phyloP scores from a whole-genome alignment of 495 filamentous ascomycete species.

The Trichoderma asperelloides region DNA sequence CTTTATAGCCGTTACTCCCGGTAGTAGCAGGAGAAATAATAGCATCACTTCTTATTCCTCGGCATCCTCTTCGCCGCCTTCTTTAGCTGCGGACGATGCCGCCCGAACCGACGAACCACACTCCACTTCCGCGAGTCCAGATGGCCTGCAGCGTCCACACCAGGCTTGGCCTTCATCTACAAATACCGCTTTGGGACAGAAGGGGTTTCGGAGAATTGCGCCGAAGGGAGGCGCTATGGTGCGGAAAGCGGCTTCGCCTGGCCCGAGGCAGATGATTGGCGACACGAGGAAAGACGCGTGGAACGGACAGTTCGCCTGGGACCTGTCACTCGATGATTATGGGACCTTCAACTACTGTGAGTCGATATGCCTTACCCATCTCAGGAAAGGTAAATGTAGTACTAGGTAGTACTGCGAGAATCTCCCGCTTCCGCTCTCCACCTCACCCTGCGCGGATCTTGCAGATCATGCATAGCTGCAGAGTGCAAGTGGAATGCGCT shows the following conservation, averaged over 20 bases:
- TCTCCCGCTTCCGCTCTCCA: too few species aligned
- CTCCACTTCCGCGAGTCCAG: not conserved
- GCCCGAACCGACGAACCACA: not conserved
- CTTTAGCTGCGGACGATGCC: not conserved
- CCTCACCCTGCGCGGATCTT: too few species aligned
- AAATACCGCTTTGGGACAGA: not conserved
- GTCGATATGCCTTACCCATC: not conserved
- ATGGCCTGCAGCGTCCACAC: not conserved
- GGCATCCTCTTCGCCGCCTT: not conserved
- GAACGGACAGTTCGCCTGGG: not conserved
- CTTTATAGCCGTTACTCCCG: too few species aligned
- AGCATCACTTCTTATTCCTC: not conserved
- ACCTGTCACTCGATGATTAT: not conserved
- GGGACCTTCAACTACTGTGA: not conserved
- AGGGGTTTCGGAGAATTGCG: not conserved
- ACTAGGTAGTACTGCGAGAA: too few species aligned
- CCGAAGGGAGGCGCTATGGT: not conserved
- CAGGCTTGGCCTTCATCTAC: not conserved
- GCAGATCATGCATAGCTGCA: too few species aligned
- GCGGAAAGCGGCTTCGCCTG: not conserved
- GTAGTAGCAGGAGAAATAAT: not conserved
- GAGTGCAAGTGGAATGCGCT: too few species aligned
- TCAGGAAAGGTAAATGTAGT: too few species aligned
- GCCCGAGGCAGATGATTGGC: not conserved
- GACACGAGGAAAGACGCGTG: not conserved